Percentiles rank a stretch among this genome's conserved stretches.
Conservation (phyloP, 768 basidiomycete species). For the Mycena indigotica region DNA sequence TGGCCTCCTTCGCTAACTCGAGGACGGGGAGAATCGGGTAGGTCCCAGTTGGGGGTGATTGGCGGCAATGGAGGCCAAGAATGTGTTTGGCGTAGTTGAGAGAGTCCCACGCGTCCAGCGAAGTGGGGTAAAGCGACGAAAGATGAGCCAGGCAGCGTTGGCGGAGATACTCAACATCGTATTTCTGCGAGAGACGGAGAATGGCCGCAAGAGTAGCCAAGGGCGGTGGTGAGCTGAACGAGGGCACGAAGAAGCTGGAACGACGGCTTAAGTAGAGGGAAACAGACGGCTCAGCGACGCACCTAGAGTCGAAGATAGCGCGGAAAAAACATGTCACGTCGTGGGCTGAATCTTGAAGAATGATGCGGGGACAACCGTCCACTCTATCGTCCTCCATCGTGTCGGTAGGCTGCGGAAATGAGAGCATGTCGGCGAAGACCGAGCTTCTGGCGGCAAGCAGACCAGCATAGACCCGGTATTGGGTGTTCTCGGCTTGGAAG, state of each 20-base stretch:
- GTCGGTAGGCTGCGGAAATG: conserved; percentile 12
- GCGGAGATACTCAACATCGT: conserved; percentile 16
- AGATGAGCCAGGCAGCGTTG: conserved; percentile 12
- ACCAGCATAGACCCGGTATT: conserved; percentile 15
- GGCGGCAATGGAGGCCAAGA: conserved; percentile 4
- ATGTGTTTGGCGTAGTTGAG: conserved; percentile 13
- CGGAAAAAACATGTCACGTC: conserved; percentile 14
- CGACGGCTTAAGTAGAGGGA: neutral
- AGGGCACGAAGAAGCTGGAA: conserved; percentile 14
- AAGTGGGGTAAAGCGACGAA: conserved; percentile 13
- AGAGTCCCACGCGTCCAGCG: conserved; percentile 13
- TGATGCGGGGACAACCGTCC: conserved; percentile 14
- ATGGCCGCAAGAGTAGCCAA: conserved; percentile 10
- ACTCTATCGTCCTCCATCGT: neutral
- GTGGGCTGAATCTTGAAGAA: conserved; percentile 11
- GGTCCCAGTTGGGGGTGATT: conserved; percentile 4
- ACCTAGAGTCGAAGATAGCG: conserved; percentile 18
- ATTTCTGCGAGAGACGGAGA: conserved; percentile 17
- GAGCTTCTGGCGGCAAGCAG: conserved; percentile 5
- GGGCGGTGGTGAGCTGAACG: neutral
- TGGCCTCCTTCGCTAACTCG: conserved; percentile 5
- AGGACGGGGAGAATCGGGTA: conserved; percentile 15
- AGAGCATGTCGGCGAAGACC: conserved; percentile 18
- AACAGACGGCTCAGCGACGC: neutral
- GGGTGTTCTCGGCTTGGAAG: conserved; percentile 14